phyloP scores from a whole-genome alignment of 2,329 filamentous ascomycete species.

The Pseudopyrenochaeta lycopersici region DNA sequence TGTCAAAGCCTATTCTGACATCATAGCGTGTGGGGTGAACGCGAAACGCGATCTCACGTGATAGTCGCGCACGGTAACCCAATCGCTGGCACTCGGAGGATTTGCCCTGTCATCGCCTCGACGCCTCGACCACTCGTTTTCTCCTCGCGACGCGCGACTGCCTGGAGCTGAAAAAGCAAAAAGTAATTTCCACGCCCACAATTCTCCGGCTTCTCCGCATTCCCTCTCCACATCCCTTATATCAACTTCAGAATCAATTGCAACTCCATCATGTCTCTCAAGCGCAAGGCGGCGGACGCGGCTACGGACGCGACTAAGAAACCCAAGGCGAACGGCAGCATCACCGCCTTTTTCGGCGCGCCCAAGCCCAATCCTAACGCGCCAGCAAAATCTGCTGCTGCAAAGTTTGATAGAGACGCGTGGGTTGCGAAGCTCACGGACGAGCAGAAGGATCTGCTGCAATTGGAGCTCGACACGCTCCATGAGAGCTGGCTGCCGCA shows the following conservation, averaged over 20 bases:
- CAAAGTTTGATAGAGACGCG: conserved; percentile 82
- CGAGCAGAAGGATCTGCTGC: conserved; percentile 83
- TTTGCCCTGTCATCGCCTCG: conserved; percentile 2
- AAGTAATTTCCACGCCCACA: neutral
- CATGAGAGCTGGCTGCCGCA: conserved; percentile 90
- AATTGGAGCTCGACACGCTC: conserved; percentile 90
- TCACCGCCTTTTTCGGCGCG: conserved; percentile 87
- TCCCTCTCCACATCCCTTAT: conserved; percentile 3
- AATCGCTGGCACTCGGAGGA: conserved; percentile 18
- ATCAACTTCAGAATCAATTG: conserved; percentile 13
- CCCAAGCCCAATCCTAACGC: conserved; percentile 57
- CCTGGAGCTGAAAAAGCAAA: conserved; percentile 17
- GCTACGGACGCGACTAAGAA: conserved; percentile 59
- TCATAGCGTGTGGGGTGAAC: conserved; percentile 21
- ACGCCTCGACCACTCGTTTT: conserved; percentile 20
- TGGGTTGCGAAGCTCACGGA: conserved; percentile 83
- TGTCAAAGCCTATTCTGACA: conserved; percentile 19
- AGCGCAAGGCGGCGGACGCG: conserved; percentile 59
- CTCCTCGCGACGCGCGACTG: conserved; percentile 18
- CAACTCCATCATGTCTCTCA: conserved; percentile 55
- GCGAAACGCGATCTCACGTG: conserved; percentile 25
- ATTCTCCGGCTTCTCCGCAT: conserved; percentile 1
- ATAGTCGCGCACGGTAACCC: conserved; percentile 5
- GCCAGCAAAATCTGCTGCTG: conserved; percentile 23
- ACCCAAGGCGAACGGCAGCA: conserved; percentile 72